Percentiles rank a stretch among this genome's conserved stretches.
These are phyloP conservation scores for Ogataea trehaloabstinens DNA, from an alignment of 805 yeast species.

Conservation along the genomic window DNA sequence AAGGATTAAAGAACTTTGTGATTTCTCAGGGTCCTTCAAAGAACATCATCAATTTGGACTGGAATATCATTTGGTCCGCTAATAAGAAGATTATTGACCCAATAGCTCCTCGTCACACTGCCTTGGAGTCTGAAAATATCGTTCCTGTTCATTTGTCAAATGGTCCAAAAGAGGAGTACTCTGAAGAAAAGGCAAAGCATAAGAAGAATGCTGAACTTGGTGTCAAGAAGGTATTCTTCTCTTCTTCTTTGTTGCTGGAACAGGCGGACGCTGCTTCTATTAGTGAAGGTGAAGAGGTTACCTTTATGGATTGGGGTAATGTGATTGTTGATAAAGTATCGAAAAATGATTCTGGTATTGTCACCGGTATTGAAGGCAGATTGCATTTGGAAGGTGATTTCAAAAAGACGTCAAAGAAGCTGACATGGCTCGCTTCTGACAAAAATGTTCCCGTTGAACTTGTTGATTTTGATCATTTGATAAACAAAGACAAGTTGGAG, in stretches of 20 bases:
- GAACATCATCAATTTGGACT: conserved; percentile 93
- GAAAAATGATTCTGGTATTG: conserved; percentile 51
- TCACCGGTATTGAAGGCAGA: conserved; percentile 67
- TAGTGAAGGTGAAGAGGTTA: conserved; percentile 84
- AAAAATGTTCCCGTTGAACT: conserved; percentile 73
- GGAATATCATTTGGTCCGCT: conserved; percentile 97
- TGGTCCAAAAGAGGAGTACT: conserved; percentile 62
- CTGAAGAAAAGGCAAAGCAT: conserved; percentile 85
- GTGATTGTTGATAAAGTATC: conserved; percentile 70
- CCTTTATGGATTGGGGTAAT: conserved; percentile 99
- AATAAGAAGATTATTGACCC: conserved; percentile 98
- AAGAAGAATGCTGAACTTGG: conserved; percentile 94
- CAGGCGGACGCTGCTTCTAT: conserved; percentile 74
- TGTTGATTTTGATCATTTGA: conserved; percentile 90
- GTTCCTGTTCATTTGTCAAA: conserved; percentile 66
- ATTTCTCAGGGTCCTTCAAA: conserved; percentile 97
- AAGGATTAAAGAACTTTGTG: conserved; percentile 92
- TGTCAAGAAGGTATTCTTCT: conserved; percentile 68
- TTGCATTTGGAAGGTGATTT: conserved; percentile 94
- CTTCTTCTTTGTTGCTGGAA: conserved; percentile 68
- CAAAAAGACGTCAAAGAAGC: conserved; percentile 91
- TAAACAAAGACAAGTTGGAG: conserved; percentile 91
- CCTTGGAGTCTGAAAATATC: conserved; percentile 61
- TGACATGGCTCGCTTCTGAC: conserved; percentile 89
- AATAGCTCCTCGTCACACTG: conserved; percentile 92